Evolutionary conservation across 805 yeast genomes (phyloP).

Genomic region (Candida insectorum): DNA sequence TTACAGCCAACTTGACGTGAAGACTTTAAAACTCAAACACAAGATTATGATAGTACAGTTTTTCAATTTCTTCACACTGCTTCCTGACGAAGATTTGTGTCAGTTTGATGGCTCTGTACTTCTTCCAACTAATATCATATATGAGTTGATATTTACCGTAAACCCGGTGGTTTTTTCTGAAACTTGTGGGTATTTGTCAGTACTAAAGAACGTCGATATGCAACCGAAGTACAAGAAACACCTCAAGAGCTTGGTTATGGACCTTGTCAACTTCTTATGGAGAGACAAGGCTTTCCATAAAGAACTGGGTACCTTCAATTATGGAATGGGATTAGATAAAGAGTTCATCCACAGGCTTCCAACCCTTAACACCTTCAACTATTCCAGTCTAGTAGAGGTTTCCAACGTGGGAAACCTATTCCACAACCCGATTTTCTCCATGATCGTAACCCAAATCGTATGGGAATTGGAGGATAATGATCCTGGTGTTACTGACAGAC

Average conservation of each 20-base stretch:
- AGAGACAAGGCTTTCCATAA: constrained; percentile 48
- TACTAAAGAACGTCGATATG: constrained; percentile 34
- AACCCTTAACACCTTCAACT: constrained; percentile 27
- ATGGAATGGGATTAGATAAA: constrained; percentile 36
- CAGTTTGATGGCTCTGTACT: constrained; percentile 1
- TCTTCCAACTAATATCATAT: constrained; percentile 35
- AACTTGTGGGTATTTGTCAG: constrained; percentile 44
- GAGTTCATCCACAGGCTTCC: constrained; percentile 28
- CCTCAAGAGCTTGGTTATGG: constrained; percentile 53
- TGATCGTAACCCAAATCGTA: constrained; percentile 40
- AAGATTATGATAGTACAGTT: too few relatives aligned
- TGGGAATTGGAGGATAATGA: constrained; percentile 45
- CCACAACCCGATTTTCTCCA: constrained; percentile 50
- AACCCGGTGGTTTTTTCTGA: constrained; percentile 46
- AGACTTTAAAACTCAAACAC: too few relatives aligned
- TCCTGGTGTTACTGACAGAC: constrained; percentile 30
- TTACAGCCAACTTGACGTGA: too few relatives aligned
- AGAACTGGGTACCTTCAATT: constrained; percentile 27
- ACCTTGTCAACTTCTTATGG: constrained; percentile 55
- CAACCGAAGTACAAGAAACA: constrained; percentile 22
- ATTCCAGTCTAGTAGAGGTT: constrained; percentile 25
- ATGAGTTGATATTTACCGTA: constrained; percentile 35
- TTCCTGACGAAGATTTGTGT: too few relatives aligned
- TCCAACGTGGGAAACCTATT: constrained; percentile 40
- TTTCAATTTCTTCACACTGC: too few relatives aligned